phyloP scores from a whole-genome alignment of 192 early-diverging fungal species.

The Glomus cerebriforme region DNA sequence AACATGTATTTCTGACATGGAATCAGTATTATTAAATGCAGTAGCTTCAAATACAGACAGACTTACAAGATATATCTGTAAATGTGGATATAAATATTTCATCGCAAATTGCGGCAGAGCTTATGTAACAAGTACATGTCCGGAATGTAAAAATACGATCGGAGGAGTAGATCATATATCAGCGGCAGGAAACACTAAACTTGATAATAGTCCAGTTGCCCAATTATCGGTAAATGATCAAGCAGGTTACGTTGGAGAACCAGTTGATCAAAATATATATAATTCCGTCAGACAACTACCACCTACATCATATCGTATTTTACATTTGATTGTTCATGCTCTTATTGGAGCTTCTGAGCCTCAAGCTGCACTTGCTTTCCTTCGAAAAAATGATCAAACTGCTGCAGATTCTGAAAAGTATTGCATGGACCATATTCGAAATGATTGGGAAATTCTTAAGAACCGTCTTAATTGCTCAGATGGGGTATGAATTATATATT shows the following conservation, averaged over 20 bases:
- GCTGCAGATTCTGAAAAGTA: neutral
- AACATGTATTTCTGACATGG: slow-evolving; percentile 9
- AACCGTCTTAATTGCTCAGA: slow-evolving; percentile 11
- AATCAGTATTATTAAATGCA: slow-evolving; percentile 16
- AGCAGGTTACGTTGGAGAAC: slow-evolving; percentile 17
- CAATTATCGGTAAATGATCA: neutral
- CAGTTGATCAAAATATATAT: neutral
- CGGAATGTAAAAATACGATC: neutral
- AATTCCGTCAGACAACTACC: neutral
- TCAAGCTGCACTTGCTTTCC: neutral
- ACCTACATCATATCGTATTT: neutral
- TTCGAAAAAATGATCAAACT: neutral
- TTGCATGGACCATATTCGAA: slow-evolving; percentile 27
- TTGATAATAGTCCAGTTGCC: neutral
- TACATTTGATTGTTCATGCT: slow-evolving; percentile 32
- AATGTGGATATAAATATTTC: slow-evolving; percentile 29
- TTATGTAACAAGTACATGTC: neutral
- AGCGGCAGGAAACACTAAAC: neutral
- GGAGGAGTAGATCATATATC: neutral
- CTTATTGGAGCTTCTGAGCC: slow-evolving; percentile 4
- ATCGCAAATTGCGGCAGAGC: slow-evolving; percentile 13
- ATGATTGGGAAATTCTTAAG: slow-evolving; percentile 30
- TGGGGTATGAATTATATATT: neutral
- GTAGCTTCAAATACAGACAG: neutral
- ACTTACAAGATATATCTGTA: slow-evolving; percentile 2